Evolutionary conservation across 208 protist genomes (phyloP), one percentile per base, ranked within the genome.

Genomic region (Leishmania lainsoni): DNA sequence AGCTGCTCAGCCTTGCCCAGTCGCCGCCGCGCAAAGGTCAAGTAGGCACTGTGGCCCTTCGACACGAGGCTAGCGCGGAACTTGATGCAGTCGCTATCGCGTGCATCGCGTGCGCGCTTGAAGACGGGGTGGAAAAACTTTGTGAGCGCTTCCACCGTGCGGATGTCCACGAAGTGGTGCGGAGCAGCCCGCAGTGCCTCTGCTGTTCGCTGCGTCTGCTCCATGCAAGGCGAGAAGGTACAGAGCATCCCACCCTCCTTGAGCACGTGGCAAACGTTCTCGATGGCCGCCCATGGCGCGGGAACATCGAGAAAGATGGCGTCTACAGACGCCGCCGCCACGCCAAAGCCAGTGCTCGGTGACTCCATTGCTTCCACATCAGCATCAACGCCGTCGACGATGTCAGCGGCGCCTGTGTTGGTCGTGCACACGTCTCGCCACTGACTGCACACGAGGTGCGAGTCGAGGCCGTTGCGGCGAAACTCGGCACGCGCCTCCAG

Each of bases 201-300:
- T 49, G 81, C 90, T 29, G 93, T 97, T 51, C 94, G 89, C 89
- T 98, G 97, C 2, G 92, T 92, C 87, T 98, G 97, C 87, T 98
- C 97, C 80, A 98, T 98, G 87, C 97, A 98, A 8, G 97, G 97
- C 5, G 95, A 98, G 79, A 98, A 98, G 77, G 93, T 98, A 86
- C 93, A 97, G 4, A 98, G 87, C 86, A 97, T 94, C 14, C 95
- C 95, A 49, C 92, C 93, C 20, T 89, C 90, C 29, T 89, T 86
- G 42, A 98, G 91, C 49, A 97, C 84, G 74, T 97, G 90, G 45
- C 86, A 86, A 3, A 97, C 94, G 72, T 98, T 97, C 9, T 95
- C 90, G n/a, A 98, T 85, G 32, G 92, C 91, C 2, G 87, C 75
- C 94, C 94, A 98, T 76, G 97, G 97, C 45, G 94, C 87, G 10